Base-by-base conservation (phyloP, 495 filamentous ascomycete species). In the Penicillium daleae region DNA sequence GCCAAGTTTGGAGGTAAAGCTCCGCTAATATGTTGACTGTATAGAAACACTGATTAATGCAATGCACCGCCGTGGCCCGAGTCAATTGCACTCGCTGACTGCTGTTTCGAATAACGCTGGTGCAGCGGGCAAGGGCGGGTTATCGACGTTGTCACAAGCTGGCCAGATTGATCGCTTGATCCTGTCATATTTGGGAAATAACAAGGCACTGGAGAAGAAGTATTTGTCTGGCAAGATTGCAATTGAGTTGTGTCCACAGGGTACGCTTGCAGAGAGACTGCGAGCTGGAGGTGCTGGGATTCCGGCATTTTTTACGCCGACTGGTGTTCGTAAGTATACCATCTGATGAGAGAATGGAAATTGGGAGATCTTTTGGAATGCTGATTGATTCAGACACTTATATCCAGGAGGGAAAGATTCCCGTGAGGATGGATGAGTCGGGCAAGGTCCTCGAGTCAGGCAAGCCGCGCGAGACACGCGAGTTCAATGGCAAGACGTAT, bases 21-120 rank as follows among this genome's bases (percentile, higher is more conserved):
- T n/a, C n/a, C n/a, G n/a, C n/a, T n/a, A n/a, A n/a, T n/a, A n/a
- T n/a, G n/a, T n/a, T n/a, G n/a, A n/a, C n/a, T n/a, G n/a, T 26
- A 12, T 63, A 60, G 91, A 95, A 73, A 95, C 92, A 0, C 78
- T 96, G 2, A 95, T 96, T 70, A 82, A 92, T 66, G 89, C 90
- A 57, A 87, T 95, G 59, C 76, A 87, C 60, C 75, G 86, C 21
- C 77, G 90, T 61, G 86, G 88, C 37, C 82, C 80, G 53, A 85
- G 89, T 29, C 81, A 87, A 44, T 85, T 95, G 68, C 90, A 81
- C 8, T 86, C 86, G 21, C 73, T 97, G 7, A 97, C 92, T 3
- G 92, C 90, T 17, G 89, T 96, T 29, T 96, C 92, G 56, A 97
- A 97, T 77, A 97, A 97, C 71, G 93, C 93, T 44, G 93, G 93